A percentile compares a stretch with the other conserved stretches of the same genome.
These are phyloP conservation scores for Citrus hindsii DNA, from an alignment of 345 rosid genomes.

Conservation along the genomic window DNA sequence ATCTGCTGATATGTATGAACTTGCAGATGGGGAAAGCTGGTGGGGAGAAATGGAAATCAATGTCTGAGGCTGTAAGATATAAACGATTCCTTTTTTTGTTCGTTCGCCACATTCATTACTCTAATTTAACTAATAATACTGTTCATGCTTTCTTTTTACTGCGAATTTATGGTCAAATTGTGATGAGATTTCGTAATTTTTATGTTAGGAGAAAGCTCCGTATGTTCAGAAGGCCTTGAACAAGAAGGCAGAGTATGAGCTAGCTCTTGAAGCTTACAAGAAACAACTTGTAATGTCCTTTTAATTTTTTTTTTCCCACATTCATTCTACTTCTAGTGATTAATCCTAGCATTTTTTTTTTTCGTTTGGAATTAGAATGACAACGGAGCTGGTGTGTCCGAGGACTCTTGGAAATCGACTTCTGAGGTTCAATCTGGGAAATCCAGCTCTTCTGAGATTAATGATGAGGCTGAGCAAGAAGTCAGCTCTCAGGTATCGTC, in stretches of 20 bases:
- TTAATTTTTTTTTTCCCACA: neutral
- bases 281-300: slow-evolving; percentile 19
- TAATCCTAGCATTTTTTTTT: neutral
- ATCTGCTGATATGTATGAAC: neutral
- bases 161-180: neutral
- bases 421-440: slow-evolving; percentile 24
- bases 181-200: neutral
- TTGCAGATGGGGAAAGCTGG: slow-evolving; percentile 44
- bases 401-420: slow-evolving; percentile 21
- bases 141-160: neutral
- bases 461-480: slow-evolving; percentile 27
- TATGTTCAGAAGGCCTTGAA: slow-evolving; percentile 25
- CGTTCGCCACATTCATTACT: neutral
- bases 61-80: slow-evolving; percentile 33
- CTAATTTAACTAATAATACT: neutral
- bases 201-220: slow-evolving; percentile 31
- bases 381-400: neutral
- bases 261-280: slow-evolving; percentile 24
- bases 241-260: slow-evolving; percentile 37
- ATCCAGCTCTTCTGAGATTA: slow-evolving; percentile 26
- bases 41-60: slow-evolving; percentile 40
- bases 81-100: neutral
- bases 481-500: slow-evolving; percentile 32
- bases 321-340: neutral
- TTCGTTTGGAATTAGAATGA: slow-evolving; percentile 1